Base-by-base conservation (phyloP, 306 rosid genomes). In the Cajanus cajan region DNA sequence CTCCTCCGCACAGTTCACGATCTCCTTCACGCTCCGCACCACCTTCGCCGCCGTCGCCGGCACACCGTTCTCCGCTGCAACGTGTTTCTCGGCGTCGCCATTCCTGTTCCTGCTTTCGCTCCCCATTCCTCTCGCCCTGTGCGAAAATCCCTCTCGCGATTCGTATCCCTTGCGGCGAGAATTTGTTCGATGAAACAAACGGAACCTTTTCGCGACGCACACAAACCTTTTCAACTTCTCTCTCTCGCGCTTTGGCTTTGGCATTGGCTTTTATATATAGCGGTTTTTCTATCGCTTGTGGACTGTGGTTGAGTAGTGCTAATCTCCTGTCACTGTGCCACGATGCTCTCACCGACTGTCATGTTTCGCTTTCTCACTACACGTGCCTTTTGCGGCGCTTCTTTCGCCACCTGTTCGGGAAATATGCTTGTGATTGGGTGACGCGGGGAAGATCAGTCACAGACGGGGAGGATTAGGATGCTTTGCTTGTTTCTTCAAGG, bases 21-120 rank as follows among this genome's bases (percentile, higher is more conserved):
- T 70, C 84, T 84, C 87, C 57, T 75, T 80, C n/a, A 84, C 74
- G 36, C 47, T 70, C 79, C 24, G 79, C 37, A 84, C 72, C 1
- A 80, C 58, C 58, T 75, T 73, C 77, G 37, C 62, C 18, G 5
- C 67, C 28, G 68, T 6, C 36, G 40, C 58, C 25, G 80, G 73
- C 1, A 83, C 19, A 2, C 40, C 58, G 7, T 14, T 39, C 71
- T 18, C 71, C 77, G 41, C 43, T 2, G 25, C 34, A 6, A 18
- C 70, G 7, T 8, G 54, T 13, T 31, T 47, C 0, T 7, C 45
- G 7, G 6, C 76, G n/a, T 28, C 64, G 22, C 21, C 74, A 43
- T 47, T 16, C 80, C 16, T 5, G 11, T 33, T 25, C 62, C 51
- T 68, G 28, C 59, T 52, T 2, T 84, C 82, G 12, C 76, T 84